Base-by-base conservation (phyloP, 768 basidiomycete species). In the Ramaria sp. region DNA sequence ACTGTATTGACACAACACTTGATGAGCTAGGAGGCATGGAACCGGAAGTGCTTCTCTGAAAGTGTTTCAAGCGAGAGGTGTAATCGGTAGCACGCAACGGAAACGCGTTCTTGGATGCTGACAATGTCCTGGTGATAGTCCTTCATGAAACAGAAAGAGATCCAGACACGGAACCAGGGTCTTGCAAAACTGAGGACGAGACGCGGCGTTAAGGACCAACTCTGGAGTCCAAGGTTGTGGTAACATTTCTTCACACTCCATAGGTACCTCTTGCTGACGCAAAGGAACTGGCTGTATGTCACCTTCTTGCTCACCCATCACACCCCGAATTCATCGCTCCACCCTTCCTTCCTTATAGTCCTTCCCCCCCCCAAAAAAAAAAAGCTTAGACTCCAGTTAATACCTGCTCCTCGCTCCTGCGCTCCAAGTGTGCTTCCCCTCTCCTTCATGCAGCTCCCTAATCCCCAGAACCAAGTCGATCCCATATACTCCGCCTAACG, bases 401-500 rank as follows among this genome's bases (percentile, higher is more conserved):
- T 25, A 25, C 16, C 16, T 25, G 5, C 9, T 6, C 24, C 6
- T 47, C 44, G 12, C 24, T 6, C 44, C 27, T 20, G 24, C 44
- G 24, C 44, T 47, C 44, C 44, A 47, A 5, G 44, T 47, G 24
- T 9, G 24, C 20, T 16, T 4, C 15, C 44, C 44, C 22, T 47
- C 24, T 5, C 24, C 44, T 9, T 47, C 44, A 20, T 41, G 15
- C 15, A 16, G 6, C 38, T 41, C 15, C 38, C 38, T 5, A 5
- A 6, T 25, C 34, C 13, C 6, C 62, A 8, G 50, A 50, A 30
- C 61, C 62, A 16, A 69, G 65, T 58, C 65, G 68, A 59, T 73
- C 74, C 44, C 79, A 61, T 32, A 79, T 74, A 9, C 69, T 73
- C 9, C 77, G 73, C 48, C 76, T 72, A 61, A 79, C 78, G 58